Evolutionary conservation across 495 filamentous ascomycete genomes (phyloP).

Genomic region (Tuber melanosporum): DNA sequence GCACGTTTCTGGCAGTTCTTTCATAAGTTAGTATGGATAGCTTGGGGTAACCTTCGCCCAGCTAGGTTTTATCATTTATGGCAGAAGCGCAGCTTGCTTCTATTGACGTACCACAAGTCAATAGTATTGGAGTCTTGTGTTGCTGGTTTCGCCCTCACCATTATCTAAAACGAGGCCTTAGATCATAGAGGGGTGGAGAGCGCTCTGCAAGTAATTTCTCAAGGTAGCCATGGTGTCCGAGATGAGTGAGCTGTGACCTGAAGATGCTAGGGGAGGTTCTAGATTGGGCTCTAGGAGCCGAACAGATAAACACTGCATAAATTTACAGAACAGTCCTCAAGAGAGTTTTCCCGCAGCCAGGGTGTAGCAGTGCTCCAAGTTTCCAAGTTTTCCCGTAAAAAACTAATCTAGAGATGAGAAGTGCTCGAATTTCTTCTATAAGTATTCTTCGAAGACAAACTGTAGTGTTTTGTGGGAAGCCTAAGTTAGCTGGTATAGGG

Average conservation of each 20-base stretch:
- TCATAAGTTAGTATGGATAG: not conserved
- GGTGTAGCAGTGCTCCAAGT: not conserved
- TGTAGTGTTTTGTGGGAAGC: too few species aligned
- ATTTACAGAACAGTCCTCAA: not conserved
- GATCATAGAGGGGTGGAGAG: not conserved
- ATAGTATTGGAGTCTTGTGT: not conserved
- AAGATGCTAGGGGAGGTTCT: not conserved
- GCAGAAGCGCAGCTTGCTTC: not conserved
- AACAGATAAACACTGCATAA: not conserved
- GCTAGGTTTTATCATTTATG: not conserved
- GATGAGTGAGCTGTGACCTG: not conserved
- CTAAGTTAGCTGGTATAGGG: not conserved
- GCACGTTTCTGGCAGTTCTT: not conserved
- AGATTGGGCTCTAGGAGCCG: not conserved
- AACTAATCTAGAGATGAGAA: not conserved
- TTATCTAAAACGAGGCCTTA: not conserved
- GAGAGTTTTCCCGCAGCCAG: not conserved
- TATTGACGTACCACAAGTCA: not conserved
- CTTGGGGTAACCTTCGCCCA: not conserved
- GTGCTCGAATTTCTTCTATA: not conserved
- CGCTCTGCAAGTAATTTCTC: not conserved
- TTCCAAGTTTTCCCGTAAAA: not conserved
- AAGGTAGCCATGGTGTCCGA: not conserved
- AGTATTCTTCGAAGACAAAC: not conserved
- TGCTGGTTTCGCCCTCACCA: not conserved